Evolutionary conservation across 192 early-diverging fungal genomes (phyloP).

Genomic region (Coemansia sp.): DNA sequence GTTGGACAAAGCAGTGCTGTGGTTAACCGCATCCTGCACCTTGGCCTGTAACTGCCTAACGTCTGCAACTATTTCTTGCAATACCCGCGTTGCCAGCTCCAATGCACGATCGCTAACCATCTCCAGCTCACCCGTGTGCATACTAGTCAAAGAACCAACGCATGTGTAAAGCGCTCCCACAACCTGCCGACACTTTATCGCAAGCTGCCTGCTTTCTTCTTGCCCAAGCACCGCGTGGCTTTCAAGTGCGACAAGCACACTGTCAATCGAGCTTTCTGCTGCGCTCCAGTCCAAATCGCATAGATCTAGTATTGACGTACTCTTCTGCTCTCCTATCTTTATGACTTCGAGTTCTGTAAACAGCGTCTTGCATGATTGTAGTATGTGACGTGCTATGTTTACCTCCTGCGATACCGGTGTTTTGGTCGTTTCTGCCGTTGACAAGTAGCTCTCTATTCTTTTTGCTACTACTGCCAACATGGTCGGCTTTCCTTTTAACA

Average conservation of each 20-base stretch:
- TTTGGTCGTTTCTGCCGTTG: background rate
- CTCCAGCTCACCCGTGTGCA: constrained; percentile 3
- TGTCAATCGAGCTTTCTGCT: constrained; percentile 15
- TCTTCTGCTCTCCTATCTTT: constrained; percentile 10
- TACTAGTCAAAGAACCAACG: constrained; percentile 16
- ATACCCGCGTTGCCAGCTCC: constrained; percentile 12
- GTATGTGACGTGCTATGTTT: constrained; percentile 23
- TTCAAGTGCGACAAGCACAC: constrained; percentile 19
- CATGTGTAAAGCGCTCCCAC: constrained; percentile 28
- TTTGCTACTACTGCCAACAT: constrained; percentile 17
- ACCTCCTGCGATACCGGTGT: constrained; percentile 10
- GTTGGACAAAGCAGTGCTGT: background rate
- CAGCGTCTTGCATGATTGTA: constrained; percentile 35
- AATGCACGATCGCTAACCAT: constrained; percentile 9
- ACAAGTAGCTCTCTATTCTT: constrained; percentile 25
- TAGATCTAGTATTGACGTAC: constrained; percentile 1
- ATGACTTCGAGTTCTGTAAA: constrained; percentile 28
- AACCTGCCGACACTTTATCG: constrained; percentile 23
- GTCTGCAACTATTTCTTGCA: constrained; percentile 15
- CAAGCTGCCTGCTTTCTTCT: constrained; percentile 7
- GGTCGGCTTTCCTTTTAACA: background rate
- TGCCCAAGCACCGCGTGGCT: background rate
- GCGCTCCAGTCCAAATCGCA: constrained; percentile 24
- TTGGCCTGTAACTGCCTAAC: constrained; percentile 7
- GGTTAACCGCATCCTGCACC: background rate